phyloP scores from a whole-genome alignment of 139 green algal species.

The Chlamydomonas schloesseri region DNA sequence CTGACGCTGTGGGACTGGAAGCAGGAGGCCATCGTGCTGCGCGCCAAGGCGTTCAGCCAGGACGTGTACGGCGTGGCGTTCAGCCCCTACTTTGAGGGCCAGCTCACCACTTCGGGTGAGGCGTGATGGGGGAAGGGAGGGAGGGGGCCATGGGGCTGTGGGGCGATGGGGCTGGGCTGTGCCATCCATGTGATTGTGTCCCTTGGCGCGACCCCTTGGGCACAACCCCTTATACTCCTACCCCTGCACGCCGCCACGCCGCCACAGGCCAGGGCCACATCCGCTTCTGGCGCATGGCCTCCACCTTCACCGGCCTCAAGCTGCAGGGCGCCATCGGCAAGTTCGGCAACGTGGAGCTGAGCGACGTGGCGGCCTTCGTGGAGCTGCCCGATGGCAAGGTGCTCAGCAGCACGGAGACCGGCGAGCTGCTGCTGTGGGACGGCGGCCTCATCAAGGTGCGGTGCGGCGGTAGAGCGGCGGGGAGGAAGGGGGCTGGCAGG shows the following conservation, averaged over 20 bases:
- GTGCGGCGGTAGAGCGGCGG: not conserved
- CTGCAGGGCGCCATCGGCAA: slow-evolving; percentile 86
- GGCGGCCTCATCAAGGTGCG: slow-evolving; percentile 82
- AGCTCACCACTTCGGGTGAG: slow-evolving; percentile 69
- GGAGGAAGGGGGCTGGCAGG: not conserved
- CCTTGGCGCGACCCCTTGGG: too few relatives aligned
- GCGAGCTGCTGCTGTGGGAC: slow-evolving; percentile 85
- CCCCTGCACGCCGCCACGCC: too few relatives aligned
- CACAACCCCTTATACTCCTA: too few relatives aligned
- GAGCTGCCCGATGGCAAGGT: slow-evolving; percentile 85
- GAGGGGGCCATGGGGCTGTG: not conserved
- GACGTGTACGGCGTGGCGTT: slow-evolving; percentile 80
- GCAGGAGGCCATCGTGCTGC: slow-evolving; percentile 73
- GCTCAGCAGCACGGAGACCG: slow-evolving; percentile 77
- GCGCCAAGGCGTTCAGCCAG: slow-evolving; percentile 86
- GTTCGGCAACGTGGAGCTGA: slow-evolving; percentile 85
- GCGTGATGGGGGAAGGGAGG: too few relatives aligned
- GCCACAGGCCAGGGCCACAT: slow-evolving; percentile 87
- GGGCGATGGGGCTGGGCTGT: not conserved
- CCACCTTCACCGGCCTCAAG: slow-evolving; percentile 93
- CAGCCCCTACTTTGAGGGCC: slow-evolving; percentile 73
- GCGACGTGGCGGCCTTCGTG: slow-evolving; percentile 79
- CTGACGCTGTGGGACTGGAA: slow-evolving; percentile 89
- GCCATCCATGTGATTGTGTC: too few relatives aligned
- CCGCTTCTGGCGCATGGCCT: slow-evolving; percentile 90